A percentile compares a stretch with the other conserved stretches of the same genome.
Conservation (phyloP, 2,329 filamentous ascomycete species). For the Annulohypoxylon truncatum region DNA sequence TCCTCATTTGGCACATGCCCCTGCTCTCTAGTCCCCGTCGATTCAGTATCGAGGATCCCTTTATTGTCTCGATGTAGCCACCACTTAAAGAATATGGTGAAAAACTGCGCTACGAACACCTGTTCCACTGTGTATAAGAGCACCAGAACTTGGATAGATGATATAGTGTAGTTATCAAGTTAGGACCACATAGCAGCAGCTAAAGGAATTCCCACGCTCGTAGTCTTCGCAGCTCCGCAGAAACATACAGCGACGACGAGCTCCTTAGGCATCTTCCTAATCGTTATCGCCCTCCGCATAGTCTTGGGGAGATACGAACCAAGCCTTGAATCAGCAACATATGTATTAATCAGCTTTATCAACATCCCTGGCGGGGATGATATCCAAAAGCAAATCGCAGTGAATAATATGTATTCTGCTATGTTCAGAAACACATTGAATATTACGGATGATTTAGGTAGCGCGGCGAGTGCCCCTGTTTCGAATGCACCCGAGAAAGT, state of each 20-base stretch:
- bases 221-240: constrained; percentile 79
- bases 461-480: constrained; percentile 68
- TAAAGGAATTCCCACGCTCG: constrained; percentile 75
- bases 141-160: constrained; percentile 72
- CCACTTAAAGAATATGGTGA: constrained; percentile 57
- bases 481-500: constrained; percentile 75
- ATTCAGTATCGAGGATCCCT: constrained; percentile 40
- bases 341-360: constrained; percentile 49
- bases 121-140: constrained; percentile 72
- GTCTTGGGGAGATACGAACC: constrained; percentile 44
- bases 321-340: constrained; percentile 50
- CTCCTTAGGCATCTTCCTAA: constrained; percentile 65
- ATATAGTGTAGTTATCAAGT: constrained; percentile 63
- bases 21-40: constrained; percentile 27
- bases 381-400: constrained; percentile 67
- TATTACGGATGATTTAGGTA: constrained; percentile 70
- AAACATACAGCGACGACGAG: constrained; percentile 79
- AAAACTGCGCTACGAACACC: constrained; percentile 52
- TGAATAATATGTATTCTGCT: constrained; percentile 71
- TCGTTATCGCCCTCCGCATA: constrained; percentile 55
- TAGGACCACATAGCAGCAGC: constrained; percentile 74
- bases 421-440: constrained; percentile 77
- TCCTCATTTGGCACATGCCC: constrained; percentile 2
- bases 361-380: constrained; percentile 57
- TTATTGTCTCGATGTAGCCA: constrained; percentile 54